phyloP scores from a whole-genome alignment of 345 rosid species.

The Rhodamnia rubescens region DNA sequence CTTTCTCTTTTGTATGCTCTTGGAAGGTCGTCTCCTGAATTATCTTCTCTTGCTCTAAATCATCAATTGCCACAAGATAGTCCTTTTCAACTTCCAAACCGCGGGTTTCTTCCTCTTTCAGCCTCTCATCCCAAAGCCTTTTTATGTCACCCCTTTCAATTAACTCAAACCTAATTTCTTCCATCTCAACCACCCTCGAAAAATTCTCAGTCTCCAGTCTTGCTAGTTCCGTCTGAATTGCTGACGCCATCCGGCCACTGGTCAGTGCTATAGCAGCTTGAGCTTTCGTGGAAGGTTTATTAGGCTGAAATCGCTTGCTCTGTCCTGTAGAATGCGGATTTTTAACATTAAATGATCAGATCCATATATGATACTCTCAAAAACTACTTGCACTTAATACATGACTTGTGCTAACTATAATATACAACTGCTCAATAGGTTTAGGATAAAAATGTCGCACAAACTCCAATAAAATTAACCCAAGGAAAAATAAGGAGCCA shows the following conservation, averaged over 20 bases:
- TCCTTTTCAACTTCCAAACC: conserved; percentile 39
- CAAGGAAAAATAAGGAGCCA: neutral
- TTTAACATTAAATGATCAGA: neutral
- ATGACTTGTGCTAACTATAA: neutral
- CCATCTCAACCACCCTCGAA: conserved; percentile 36
- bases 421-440: neutral
- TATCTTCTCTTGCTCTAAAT: conserved; percentile 48
- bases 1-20: conserved; percentile 59
- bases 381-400: neutral
- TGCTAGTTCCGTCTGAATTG: conserved; percentile 45
- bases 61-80: conserved; percentile 20
- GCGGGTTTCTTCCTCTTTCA: conserved; percentile 37
- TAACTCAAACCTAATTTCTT: conserved; percentile 52
- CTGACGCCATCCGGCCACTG: conserved; percentile 61
- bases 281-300: conserved; percentile 71
- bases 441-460: neutral
- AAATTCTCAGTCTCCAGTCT: conserved; percentile 52
- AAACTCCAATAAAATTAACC: neutral
- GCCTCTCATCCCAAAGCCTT: conserved; percentile 53
- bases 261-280: conserved; percentile 76
- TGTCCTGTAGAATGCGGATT: conserved; percentile 33
- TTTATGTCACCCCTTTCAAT: conserved; percentile 59
- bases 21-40: conserved; percentile 31
- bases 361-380: neutral
- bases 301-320: conserved; percentile 73